Percentiles rank a stretch among this genome's conserved stretches.
phyloP scores from a whole-genome alignment of 176 grass and related monocot species.

The Avena sativa region DNA sequence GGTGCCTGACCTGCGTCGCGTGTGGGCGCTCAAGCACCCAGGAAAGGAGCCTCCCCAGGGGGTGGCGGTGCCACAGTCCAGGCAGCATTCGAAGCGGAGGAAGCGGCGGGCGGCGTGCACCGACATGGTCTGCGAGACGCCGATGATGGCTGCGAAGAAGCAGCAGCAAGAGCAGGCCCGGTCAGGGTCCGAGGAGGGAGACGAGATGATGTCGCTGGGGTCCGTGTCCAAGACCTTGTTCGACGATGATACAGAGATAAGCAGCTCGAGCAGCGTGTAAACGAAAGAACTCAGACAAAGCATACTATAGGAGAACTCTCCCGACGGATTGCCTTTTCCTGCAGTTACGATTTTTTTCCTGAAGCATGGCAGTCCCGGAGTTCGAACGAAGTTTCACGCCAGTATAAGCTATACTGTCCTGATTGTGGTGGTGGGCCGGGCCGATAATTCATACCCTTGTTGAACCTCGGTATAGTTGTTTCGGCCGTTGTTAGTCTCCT shows the following conservation, averaged over 20 bases:
- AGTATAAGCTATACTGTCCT: not conserved
- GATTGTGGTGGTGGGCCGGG: not conserved
- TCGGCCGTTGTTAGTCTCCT: not conserved
- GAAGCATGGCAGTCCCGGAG: not conserved
- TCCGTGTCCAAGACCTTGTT: conserved; percentile 76
- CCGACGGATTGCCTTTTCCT: not conserved
- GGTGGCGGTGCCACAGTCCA: not conserved
- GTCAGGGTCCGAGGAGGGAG: not conserved
- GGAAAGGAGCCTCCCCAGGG: conserved; percentile 46
- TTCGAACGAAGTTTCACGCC: not conserved
- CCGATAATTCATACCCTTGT: not conserved
- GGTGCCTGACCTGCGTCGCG: conserved; percentile 76
- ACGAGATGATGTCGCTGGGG: conserved; percentile 8
- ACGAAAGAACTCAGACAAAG: not conserved
- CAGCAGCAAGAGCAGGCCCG: not conserved
- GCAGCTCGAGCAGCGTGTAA: conserved; percentile 49
- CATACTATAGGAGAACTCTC: not conserved
- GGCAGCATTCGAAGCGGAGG: conserved; percentile 52
- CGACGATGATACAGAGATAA: conserved; percentile 45
- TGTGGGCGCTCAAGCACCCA: conserved; percentile 80
- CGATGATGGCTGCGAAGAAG: conserved; percentile 47
- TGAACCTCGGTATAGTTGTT: not conserved
- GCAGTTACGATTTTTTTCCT: not conserved
- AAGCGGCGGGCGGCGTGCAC: conserved; percentile 41
- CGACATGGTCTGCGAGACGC: conserved; percentile 83